These are phyloP conservation scores for Cucumis melo DNA, from an alignment of 306 rosid species.

Conservation along the genomic window DNA sequence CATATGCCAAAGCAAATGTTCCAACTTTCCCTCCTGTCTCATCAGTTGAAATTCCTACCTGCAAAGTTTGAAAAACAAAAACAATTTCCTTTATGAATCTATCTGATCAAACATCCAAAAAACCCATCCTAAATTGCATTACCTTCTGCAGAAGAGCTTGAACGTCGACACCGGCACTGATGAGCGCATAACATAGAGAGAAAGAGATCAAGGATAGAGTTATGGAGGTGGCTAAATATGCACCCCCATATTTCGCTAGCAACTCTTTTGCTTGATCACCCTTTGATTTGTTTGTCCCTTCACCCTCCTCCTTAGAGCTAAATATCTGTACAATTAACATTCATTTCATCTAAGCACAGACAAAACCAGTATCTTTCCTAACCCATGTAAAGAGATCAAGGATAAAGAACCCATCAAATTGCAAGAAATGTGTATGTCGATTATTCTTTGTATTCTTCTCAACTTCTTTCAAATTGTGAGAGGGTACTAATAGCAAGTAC, in stretches of 20 bases:
- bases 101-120: not conserved
- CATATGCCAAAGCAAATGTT: constrained; percentile 85
- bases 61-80: constrained; percentile 5
- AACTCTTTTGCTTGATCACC: constrained; percentile 83
- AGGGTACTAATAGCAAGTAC: not conserved
- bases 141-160: constrained; percentile 75
- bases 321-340: constrained; percentile 42
- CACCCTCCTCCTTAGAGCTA: constrained; percentile 58
- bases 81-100: not conserved
- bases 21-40: constrained; percentile 81
- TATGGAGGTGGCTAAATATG: constrained; percentile 81
- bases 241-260: constrained; percentile 89
- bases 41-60: constrained; percentile 66
- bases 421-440: not conserved
- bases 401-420: not conserved
- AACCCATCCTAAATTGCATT: not conserved
- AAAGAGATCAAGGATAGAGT: constrained; percentile 71
- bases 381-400: not conserved
- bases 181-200: constrained; percentile 52
- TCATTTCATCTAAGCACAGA: not conserved
- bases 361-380: not conserved
- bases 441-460: not conserved
- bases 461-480: not conserved
- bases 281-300: constrained; percentile 42
- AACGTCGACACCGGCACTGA: constrained; percentile 65